Evolutionary conservation across 345 rosid genomes (phyloP).

Genomic region (Gossypium stocksii): DNA sequence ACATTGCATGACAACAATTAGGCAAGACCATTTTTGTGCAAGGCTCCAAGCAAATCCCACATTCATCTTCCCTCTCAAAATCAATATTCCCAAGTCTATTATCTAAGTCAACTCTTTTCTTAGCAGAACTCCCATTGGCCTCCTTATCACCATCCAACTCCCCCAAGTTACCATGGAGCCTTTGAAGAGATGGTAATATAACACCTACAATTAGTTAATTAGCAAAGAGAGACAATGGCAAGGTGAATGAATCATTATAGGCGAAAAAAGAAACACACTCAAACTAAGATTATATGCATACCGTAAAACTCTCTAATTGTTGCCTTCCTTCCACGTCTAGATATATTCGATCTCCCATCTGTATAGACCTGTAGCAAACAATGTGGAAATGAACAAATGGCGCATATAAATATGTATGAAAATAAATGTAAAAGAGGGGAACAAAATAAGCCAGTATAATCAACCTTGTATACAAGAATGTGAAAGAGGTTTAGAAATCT

Average conservation of each 20-base stretch:
- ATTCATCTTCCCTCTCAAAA: conserved; percentile 87
- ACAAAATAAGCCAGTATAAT: conserved; percentile 22
- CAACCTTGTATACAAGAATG: conserved; percentile 75
- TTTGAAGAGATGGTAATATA: conserved; percentile 80
- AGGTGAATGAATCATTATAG: not conserved
- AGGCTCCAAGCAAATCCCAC: conserved; percentile 96
- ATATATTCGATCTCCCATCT: conserved; percentile 47
- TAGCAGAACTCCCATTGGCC: conserved; percentile 30
- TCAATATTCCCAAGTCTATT: conserved; percentile 41
- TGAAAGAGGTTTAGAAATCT: conserved; percentile 82
- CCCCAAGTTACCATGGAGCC: conserved; percentile 54
- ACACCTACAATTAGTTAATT: conserved; percentile 46
- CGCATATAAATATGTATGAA: not conserved
- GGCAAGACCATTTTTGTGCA: conserved; percentile 93
- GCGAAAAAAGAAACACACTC: not conserved
- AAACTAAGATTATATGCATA: conserved; percentile 19
- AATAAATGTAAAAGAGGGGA: not conserved
- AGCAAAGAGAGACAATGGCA: not conserved
- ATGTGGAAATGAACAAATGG: conserved; percentile 5
- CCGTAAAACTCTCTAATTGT: conserved; percentile 85
- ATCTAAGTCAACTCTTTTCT: conserved; percentile 47
- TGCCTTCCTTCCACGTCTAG: conserved; percentile 80
- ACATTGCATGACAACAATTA: conserved; percentile 90
- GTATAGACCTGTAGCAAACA: conserved; percentile 47
- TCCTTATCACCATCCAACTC: conserved; percentile 34